Evolutionary conservation across 768 basidiomycete genomes (phyloP).

Genomic region (Trametes cingulata): DNA sequence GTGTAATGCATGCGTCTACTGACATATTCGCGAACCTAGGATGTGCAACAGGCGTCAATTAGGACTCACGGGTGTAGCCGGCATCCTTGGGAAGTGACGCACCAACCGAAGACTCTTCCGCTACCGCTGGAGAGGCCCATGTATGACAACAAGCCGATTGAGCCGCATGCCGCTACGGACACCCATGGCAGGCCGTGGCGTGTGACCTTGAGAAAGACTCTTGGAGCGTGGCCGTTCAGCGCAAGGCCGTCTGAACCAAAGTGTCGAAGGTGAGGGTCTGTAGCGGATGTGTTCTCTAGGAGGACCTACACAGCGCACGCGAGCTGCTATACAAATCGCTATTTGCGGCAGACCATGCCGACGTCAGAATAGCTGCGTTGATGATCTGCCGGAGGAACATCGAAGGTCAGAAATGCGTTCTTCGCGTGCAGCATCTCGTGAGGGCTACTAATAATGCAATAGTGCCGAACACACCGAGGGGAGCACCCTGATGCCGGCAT

Average conservation of each 20-base stretch:
- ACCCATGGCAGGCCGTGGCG: constrained; percentile 47
- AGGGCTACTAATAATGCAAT: background rate
- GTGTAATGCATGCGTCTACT: background rate
- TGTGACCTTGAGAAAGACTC: constrained; percentile 44
- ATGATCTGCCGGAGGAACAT: constrained; percentile 24
- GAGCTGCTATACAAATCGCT: constrained; percentile 43
- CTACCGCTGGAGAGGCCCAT: constrained; percentile 40
- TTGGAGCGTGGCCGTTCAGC: constrained; percentile 53
- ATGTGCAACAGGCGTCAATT: background rate
- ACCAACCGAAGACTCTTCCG: constrained; percentile 45
- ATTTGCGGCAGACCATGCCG: constrained; percentile 44
- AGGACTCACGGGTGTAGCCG: background rate
- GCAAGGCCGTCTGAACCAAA: constrained; percentile 52
- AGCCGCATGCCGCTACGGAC: constrained; percentile 32
- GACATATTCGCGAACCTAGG: constrained; percentile 30
- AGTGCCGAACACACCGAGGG: constrained; percentile 40
- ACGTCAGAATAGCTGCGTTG: constrained; percentile 32
- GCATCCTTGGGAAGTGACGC: constrained; percentile 14
- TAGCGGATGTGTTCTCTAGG: too few relatives aligned
- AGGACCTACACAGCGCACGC: constrained; percentile 38
- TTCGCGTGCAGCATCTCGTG: background rate
- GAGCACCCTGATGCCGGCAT: constrained; percentile 59
- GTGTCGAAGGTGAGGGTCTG: constrained; percentile 26
- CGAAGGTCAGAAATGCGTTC: background rate
- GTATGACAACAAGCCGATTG: constrained; percentile 42